These are phyloP conservation scores for Nissolia schottii DNA, from an alignment of 306 rosid genomes.

Conservation along the genomic window DNA sequence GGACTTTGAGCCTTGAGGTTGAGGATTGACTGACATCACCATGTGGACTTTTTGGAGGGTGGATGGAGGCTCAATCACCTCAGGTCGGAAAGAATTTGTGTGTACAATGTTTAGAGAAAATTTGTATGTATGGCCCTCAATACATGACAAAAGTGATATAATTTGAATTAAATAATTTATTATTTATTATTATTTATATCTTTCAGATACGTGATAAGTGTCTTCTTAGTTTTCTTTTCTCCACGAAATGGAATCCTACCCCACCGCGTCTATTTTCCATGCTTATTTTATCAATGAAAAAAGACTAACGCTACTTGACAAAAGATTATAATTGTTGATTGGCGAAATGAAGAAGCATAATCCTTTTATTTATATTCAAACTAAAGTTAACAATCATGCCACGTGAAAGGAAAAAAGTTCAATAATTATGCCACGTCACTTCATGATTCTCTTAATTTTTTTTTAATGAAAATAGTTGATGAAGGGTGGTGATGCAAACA, in stretches of 20 bases:
- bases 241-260: background rate
- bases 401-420: too few species aligned
- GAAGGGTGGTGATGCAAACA: background rate
- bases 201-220: background rate
- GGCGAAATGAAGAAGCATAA: too few species aligned
- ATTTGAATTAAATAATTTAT: constrained; percentile 13
- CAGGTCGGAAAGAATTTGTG: background rate
- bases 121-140: constrained; percentile 22
- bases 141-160: background rate
- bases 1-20: constrained; percentile 43
- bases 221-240: background rate
- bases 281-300: background rate
- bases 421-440: too few species aligned
- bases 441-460: too few species aligned
- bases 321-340: too few species aligned
- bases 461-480: background rate
- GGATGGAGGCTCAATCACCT: constrained; percentile 4
- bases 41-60: background rate
- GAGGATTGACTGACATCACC: too few species aligned
- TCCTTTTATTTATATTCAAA: too few species aligned
- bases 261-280: too few species aligned
- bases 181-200: constrained; percentile 14
- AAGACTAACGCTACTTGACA: too few species aligned
- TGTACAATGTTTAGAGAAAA: background rate
- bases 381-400: too few species aligned